Conservation (phyloP, 2,329 filamentous ascomycete species). For the Thelonectria blattea region DNA sequence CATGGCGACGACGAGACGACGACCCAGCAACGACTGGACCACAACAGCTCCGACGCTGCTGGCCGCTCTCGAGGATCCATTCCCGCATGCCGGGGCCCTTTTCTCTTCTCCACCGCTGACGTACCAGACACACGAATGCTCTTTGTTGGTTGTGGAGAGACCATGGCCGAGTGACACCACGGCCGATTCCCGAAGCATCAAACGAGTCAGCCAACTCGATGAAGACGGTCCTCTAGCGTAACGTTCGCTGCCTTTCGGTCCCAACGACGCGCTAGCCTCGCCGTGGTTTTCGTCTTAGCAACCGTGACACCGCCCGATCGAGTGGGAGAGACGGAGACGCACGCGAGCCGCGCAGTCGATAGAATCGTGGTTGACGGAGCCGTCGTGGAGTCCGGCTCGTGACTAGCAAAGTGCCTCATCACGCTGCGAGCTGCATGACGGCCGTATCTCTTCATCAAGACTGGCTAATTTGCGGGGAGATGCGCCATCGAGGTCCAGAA, state of each 20-base stretch:
- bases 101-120: constrained; percentile 18
- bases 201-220: background rate
- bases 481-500: background rate
- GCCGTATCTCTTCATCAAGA: background rate
- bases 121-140: constrained; percentile 18
- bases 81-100: constrained; percentile 10
- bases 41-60: background rate
- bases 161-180: background rate
- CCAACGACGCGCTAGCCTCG: background rate
- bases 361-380: background rate
- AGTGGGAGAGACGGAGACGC: background rate
- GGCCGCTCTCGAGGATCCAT: constrained; percentile 8
- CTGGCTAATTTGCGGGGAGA: background rate
- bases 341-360: constrained; percentile 1
- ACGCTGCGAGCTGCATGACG: background rate
- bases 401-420: background rate
- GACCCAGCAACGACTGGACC: background rate
- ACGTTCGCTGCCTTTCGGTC: background rate
- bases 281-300: background rate
- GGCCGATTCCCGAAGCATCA: background rate
- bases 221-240: background rate
- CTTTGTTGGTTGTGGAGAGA: background rate
- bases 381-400: background rate
- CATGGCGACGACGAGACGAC: background rate
- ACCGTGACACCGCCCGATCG: constrained; percentile 4